Base-by-base conservation (phyloP, 2,329 filamentous ascomycete genomes). In the Alternaria hordeiaustralica region DNA sequence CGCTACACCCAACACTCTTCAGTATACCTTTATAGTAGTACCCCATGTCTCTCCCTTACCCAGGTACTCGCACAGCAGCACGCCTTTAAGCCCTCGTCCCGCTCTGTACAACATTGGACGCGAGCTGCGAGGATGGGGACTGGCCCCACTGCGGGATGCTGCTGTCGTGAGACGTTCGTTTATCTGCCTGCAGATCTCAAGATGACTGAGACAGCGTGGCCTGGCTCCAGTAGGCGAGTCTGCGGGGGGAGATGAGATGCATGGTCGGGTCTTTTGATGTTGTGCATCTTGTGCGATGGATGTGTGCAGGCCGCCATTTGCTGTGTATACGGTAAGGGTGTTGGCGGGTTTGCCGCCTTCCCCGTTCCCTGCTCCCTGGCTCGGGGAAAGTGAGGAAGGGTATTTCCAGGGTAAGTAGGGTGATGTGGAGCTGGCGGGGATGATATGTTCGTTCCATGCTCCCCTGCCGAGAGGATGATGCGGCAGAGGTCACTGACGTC, bases 151-250 rank as follows among this genome's bases (percentile, higher is more conserved):
- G 58, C 66, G 47, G 61, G 54, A 50, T 25, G 55, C 46, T 23
- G 41, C 15, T 64, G 70, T 58, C 11, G 75, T 73, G 63, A 44
- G 30, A 76, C 69, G 47, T 72, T 53, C 66, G 70, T 67, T 61
- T 68, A 76, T 73, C 71, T 73, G 65, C 67, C 63, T 57, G 65
- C 65, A 67, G 65, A 72, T 71, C 70, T 73, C 33, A 60, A 74
- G 74, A 74, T 71, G 73, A 64, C 61, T 68, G 67, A 70, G 66
- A 71, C 71, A 71, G 70, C 73, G 74, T 73, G 64, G 60, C 58
- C 64, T 63, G 20, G 49, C 43, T 45, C 43, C 6, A 20, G 47
- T 41, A 65, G 50, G 56, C 55, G 55, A 61, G 55, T 62, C 67
- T 58, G 70, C 61, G 70, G 71, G 71, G 69, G 65, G 69, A 21